Percentiles rank a stretch among this genome's conserved stretches.
These are phyloP conservation scores for Xylaria palmicola DNA, from an alignment of 495 filamentous ascomycete genomes.

Conservation along the genomic window DNA sequence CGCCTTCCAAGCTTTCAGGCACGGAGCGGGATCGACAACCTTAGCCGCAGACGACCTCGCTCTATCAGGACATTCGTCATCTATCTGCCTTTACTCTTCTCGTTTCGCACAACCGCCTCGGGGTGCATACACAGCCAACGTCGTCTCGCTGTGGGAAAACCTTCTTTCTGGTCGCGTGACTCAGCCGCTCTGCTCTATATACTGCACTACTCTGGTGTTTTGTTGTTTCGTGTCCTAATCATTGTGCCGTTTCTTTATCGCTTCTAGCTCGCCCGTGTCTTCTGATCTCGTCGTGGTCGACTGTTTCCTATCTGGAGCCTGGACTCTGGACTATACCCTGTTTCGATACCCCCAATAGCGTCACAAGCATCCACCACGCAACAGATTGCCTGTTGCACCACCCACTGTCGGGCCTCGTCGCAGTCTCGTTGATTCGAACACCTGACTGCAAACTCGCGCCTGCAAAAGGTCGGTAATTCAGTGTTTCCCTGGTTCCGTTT, in stretches of 20 bases:
- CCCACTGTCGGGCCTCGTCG: background rate
- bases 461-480: conserved; percentile 1
- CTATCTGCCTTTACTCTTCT: background rate
- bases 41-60: background rate
- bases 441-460: background rate
- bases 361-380: background rate
- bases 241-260: background rate
- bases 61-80: background rate
- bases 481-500: background rate
- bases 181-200: background rate
- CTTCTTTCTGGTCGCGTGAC: conserved; percentile 1
- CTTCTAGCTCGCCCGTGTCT: background rate
- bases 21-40: background rate
- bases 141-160: background rate
- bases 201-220: background rate
- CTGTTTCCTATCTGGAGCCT: background rate
- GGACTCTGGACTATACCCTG: background rate
- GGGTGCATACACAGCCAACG: no score
- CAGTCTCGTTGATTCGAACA: background rate
- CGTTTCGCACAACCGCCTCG: no score
- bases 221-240: background rate
- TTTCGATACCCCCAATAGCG: background rate
- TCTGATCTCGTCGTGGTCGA: background rate
- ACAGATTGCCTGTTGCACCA: background rate
- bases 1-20: background rate